A percentile compares a stretch with the other conserved stretches of the same genome.
phyloP scores from a whole-genome alignment of 306 rosid species.

The Corylus avellana region DNA sequence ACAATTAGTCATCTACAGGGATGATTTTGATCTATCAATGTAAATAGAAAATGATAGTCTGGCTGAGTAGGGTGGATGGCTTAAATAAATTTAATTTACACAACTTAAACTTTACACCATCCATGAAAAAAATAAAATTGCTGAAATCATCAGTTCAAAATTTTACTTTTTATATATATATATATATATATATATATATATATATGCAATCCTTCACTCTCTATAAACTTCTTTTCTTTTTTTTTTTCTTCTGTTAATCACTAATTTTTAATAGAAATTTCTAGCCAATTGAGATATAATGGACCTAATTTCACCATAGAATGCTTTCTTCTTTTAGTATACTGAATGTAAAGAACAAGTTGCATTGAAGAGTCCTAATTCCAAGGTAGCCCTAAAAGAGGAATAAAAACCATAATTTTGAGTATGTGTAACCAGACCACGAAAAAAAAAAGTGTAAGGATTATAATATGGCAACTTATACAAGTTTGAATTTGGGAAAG shows the following conservation, averaged over 20 bases:
- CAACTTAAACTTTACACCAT: background rate
- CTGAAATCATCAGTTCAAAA: background rate
- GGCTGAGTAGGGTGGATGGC: no score
- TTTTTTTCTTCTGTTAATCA: no score
- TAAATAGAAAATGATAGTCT: background rate
- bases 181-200: no score
- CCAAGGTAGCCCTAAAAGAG: background rate
- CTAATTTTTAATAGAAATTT: no score
- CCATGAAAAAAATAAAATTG: background rate
- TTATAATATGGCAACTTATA: background rate
- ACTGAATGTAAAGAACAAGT: background rate
- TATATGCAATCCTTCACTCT: background rate
- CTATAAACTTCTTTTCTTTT: background rate
- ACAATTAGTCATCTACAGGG: background rate
- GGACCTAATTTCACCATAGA: background rate
- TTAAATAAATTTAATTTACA: background rate
- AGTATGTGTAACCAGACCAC: background rate
- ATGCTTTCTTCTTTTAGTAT: background rate
- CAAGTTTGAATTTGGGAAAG: background rate
- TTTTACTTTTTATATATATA: background rate
- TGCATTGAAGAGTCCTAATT: background rate
- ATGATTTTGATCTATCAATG: background rate
- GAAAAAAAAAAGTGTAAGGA: background rate
- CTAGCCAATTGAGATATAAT: background rate
- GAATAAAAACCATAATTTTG: background rate